Evolutionary conservation across 2,329 filamentous ascomycete species (phyloP), one percentile per base, ranked within the genome.

Genomic region (Botrytis squamosa): DNA sequence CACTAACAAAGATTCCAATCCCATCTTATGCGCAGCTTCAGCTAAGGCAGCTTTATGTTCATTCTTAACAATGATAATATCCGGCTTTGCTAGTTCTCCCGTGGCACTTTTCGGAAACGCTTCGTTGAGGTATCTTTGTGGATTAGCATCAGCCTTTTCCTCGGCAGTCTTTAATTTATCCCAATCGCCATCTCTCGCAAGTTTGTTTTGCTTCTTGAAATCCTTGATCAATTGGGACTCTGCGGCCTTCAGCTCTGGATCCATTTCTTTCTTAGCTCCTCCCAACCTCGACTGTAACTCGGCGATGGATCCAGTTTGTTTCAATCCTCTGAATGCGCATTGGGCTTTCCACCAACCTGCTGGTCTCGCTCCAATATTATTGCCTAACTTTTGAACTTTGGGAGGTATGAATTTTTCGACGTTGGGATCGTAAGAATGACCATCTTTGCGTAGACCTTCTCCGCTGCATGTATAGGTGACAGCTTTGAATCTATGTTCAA

Each of bases 281-380:
- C 71, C 68, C 18, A 77, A 46, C 44, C 75, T 69, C 38, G 71
- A 46, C 60, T 78, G 77, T 22, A 77, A 52, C 60, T 76, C 75
- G 22, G 57, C 57, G 36, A 74, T 75, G 8, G 75, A 68, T 12
- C 75, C 75, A 8, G 70, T 71, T 64, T 77, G 67, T 36, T 74
- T 76, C 16, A 76, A 59, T 14, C 75, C 75, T 25, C 73, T 74
- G 33, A 76, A 76, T 3, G 75, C 74, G 52, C 76, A 76, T 75
- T 77, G 75, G 52, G 74, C 74, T 73, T 75, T 77, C 75, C 75
- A 77, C 33, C 74, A 77, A 44, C 73, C 67, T 14, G 72, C 68
- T 9, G 74, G 65, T 38, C 75, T 76, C 72, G 73, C 75, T 64
- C 75, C 64, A 22, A 77, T 25, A 65, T 73, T 25, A 38, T 49